Conservation (phyloP, 805 yeast genomes). For the Starmerella stigmatis region DNA sequence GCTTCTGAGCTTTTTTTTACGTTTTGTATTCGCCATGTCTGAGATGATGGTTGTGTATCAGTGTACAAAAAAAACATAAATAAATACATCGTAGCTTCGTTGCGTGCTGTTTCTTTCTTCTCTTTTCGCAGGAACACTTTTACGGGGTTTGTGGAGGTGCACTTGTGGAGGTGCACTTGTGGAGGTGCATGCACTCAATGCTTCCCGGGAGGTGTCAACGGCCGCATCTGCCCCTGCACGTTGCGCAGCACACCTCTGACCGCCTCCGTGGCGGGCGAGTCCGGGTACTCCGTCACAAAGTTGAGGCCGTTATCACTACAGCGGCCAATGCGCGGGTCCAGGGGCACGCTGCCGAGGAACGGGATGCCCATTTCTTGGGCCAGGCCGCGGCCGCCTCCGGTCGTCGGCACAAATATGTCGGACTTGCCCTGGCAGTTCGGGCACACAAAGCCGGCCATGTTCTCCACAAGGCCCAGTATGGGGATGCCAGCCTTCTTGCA, state of each 20-base stretch:
- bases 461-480: slow-evolving; percentile 84
- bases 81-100: too few species aligned
- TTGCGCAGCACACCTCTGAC: slow-evolving; percentile 61
- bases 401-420: slow-evolving; percentile 82
- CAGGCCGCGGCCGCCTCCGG: slow-evolving; percentile 86
- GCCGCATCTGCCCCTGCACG: slow-evolving; percentile 21
- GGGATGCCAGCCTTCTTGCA: slow-evolving; percentile 83
- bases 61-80: too few species aligned
- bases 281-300: slow-evolving; percentile 68
- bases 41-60: too few species aligned
- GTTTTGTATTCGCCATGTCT: too few species aligned
- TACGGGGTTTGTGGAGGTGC: too few species aligned
- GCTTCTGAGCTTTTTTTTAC: too few species aligned
- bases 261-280: slow-evolving; percentile 86
- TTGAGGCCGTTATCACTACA: slow-evolving; percentile 80
- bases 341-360: slow-evolving; percentile 84
- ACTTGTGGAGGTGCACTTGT: too few species aligned
- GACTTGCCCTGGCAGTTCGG: slow-evolving; percentile 88
- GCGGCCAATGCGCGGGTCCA: slow-evolving; percentile 88
- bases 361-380: slow-evolving; percentile 70
- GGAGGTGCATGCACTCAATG: too few species aligned
- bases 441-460: slow-evolving; percentile 97
- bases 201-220: slow-evolving; percentile 12
- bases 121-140: too few species aligned
- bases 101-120: too few species aligned